Base-by-base conservation (phyloP, 768 basidiomycete species). In the Neoboletus magnificus region DNA sequence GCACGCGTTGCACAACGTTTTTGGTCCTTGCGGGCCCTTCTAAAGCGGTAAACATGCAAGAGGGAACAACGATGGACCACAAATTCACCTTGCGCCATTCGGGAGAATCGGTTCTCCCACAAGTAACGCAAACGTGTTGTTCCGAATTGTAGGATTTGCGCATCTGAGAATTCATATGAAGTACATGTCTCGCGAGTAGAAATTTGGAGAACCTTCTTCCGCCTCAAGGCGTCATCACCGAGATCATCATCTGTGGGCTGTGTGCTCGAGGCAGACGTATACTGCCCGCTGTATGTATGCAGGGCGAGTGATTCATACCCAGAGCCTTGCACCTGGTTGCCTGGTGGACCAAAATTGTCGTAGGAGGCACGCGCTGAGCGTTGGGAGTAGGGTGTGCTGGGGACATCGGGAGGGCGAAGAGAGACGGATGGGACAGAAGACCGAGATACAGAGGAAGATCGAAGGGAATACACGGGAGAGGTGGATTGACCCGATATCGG, bases 1-100 rank as follows among this genome's bases (percentile, higher is more conserved):
- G 61, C 96, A 97, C 2, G 94, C 94, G 71, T 98, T 97, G 77
- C 96, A 98, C 5, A 98, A 74, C n/a, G 96, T 97, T 75, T 98
- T 99, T 1, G 96, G 93, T 35, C 96, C 96, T 52, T 83, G 79
- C 1, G 96, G 96, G 12, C 96, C 96, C 91, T 91, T 60, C 32
- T 48, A 56, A 55, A 23, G 22, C 5, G 25, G 25, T 60, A 59
- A 64, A 55, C 48, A 58, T 76, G 27, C 51, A 22, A 48, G 45
- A 32, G 52, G 50, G n/a, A 41, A 16, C 1, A 33, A 15, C 11
- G 12, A 44, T 5, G 13, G n/a, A 25, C 41, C 43, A 30, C 4
- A 23, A 2, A 25, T 67, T 48, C 49, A 81, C 91, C 81, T 93
- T 95, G 63, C 96, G 82, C 96, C 96, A 99, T 74, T 99, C 96